Evolutionary conservation across 331 rosid species (phyloP).

Genomic region (Acacia pycnantha): DNA sequence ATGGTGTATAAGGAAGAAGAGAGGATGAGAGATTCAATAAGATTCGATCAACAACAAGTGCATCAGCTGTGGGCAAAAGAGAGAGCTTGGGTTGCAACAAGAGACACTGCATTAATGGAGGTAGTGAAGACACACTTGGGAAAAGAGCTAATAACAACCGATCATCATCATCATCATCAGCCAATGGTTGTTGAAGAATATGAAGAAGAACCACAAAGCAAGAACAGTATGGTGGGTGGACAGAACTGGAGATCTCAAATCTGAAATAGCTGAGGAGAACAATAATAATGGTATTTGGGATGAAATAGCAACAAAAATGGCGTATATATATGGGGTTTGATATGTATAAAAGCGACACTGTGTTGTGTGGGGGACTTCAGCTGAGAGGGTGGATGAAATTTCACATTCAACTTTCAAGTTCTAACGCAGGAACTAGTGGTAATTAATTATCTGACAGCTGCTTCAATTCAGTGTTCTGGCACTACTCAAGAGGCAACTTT

Average conservation of each 20-base stretch:
- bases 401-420: too few species aligned
- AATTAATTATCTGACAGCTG: background rate
- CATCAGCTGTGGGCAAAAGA: slow-evolving; percentile 82
- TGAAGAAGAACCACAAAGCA: background rate
- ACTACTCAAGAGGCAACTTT: background rate
- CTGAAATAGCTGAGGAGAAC: background rate
- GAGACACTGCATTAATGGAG: slow-evolving; percentile 79
- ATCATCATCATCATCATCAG: background rate
- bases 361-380: too few species aligned
- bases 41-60: slow-evolving; percentile 29
- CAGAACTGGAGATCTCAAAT: background rate
- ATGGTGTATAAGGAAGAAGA: slow-evolving; percentile 54
- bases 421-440: background rate
- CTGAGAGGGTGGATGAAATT: too few species aligned
- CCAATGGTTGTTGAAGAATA: background rate
- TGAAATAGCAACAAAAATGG: background rate
- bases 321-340: too few species aligned
- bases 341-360: too few species aligned
- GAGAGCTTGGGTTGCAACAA: slow-evolving; percentile 82
- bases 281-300: background rate
- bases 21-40: slow-evolving; percentile 55
- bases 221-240: background rate
- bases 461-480: background rate
- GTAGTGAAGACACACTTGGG: slow-evolving; percentile 46
- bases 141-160: background rate